Evolutionary conservation across 2,329 filamentous ascomycete species (phyloP), one percentile per base, ranked within the genome.

Genomic region (Talaromyces sp.): DNA sequence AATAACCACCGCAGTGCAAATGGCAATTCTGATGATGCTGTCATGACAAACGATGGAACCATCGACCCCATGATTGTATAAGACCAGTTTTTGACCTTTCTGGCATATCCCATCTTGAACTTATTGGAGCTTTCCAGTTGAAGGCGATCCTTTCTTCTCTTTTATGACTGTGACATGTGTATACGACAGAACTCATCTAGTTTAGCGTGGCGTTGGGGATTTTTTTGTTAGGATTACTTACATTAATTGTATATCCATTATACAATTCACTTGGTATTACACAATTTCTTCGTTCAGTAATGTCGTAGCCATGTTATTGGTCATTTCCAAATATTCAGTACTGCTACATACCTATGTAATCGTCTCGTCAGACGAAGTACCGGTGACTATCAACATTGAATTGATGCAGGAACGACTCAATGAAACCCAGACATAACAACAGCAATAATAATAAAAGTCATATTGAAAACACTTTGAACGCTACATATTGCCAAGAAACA

Each of bases 31-130:
- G 70, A 72, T 66, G 76, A 78, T 67, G 75, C 73, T 53, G 66
- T 75, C 62, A 77, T 78, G 75, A 70, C 74, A 60, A 75, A 75
- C 65, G 76, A 75, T 62, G 73, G 72, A 36, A 75, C 78, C 44
- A 62, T 73, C 33, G 77, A 78, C 56, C 67, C 72, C 22, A 78
- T 78, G 75, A 72, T 76, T 49, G 72, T 72, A 32, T 78, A 60
- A 54, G 61, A 27, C 19, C 47, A 9, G 3, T n/a, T 15, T 19
- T 22, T 27, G 42, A 9, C 15, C 5, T 22, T 25, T 32, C 17
- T 28, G 19, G 44, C 32, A 42, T 33, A 9, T 22, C 19, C 9
- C 22, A 27, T 47, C 25, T 47, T 47, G 44, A 47, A 25, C 5
- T 47, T 7, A 25, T 25, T 47, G 44, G 22, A 47, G 44, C 44